These are phyloP conservation scores for Zasmidium cellare DNA, from an alignment of 2,329 filamentous ascomycete genomes.

Conservation along the genomic window DNA sequence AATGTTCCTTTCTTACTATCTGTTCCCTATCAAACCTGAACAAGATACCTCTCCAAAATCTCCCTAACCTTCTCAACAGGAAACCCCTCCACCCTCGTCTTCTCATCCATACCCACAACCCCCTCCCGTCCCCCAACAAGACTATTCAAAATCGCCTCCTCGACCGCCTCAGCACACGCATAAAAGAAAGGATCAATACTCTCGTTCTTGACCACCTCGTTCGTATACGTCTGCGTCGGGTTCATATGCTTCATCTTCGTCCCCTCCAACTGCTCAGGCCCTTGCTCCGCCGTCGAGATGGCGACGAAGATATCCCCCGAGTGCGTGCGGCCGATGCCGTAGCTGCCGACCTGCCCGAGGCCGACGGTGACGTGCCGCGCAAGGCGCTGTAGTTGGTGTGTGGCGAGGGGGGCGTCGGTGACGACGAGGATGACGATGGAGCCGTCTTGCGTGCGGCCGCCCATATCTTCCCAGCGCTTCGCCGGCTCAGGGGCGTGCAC, in stretches of 20 bases:
- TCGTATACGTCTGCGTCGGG: constrained; percentile 41
- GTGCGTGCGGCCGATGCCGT: constrained; percentile 54
- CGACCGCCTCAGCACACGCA: constrained; percentile 61
- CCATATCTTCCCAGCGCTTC: constrained; percentile 22
- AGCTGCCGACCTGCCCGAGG: constrained; percentile 60
- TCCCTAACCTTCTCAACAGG: constrained; percentile 49
- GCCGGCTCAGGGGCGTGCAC: neutral
- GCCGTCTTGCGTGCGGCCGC: constrained; percentile 58
- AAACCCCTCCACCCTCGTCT: constrained; percentile 50
- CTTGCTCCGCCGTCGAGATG: constrained; percentile 57
- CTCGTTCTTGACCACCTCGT: constrained; percentile 57
- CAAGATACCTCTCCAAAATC: constrained; percentile 46
- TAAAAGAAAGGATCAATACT: constrained; percentile 64
- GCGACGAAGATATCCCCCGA: constrained; percentile 69
- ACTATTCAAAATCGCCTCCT: constrained; percentile 67
- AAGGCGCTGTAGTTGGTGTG: constrained; percentile 57
- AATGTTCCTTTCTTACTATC: too few species aligned
- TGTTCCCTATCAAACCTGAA: constrained; percentile 18
- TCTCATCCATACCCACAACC: constrained; percentile 55
- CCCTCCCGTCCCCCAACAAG: constrained; percentile 60
- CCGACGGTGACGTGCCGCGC: constrained; percentile 64
- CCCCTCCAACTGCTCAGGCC: constrained; percentile 17
- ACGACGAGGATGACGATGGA: constrained; percentile 62
- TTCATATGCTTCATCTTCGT: constrained; percentile 33
- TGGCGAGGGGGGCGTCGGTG: constrained; percentile 62